Conservation (phyloP, 1,284 basidiomycete genomes). For the Ustilago loliicola region DNA sequence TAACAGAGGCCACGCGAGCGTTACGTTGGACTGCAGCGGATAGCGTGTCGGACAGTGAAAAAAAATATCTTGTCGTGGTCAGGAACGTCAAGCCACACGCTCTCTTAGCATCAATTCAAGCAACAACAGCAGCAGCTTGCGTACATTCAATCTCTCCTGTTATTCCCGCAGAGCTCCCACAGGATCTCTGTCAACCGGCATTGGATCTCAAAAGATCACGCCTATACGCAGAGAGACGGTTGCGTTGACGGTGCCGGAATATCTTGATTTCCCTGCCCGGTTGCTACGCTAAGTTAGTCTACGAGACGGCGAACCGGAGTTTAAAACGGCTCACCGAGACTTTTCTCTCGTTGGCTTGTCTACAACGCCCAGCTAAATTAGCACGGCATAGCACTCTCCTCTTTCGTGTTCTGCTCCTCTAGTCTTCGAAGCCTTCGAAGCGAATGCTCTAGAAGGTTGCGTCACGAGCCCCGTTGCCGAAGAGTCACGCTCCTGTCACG, state of each 20-base stretch:
- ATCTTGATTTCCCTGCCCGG: conserved; percentile 2
- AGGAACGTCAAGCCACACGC: conserved; percentile 8
- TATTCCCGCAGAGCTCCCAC: no score
- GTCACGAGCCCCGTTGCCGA: conserved; percentile 6
- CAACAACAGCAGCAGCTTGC: not conserved
- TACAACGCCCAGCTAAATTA: not conserved
- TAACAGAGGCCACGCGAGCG: not conserved
- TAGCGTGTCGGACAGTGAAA: conserved; percentile 1
- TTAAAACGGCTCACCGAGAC: conserved; percentile 20
- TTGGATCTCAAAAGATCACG: not conserved
- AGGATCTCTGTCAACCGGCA: no score
- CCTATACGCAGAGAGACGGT: not conserved
- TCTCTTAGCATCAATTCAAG: conserved; percentile 1
- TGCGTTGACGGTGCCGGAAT: conserved; percentile 2
- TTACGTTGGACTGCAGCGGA: conserved; percentile 18
- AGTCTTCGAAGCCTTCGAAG: not conserved
- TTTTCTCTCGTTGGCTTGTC: conserved; percentile 4
- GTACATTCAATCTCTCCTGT: no score
- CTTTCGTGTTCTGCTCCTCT: not conserved
- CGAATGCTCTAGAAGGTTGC: not conserved
- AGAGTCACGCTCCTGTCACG: not conserved
- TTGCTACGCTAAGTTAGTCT: not conserved
- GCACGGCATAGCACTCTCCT: not conserved
- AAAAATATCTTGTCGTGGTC: not conserved
- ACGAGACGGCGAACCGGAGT: conserved; percentile 22